Conservation (phyloP, 371 early-diverging fungal species). For the Funneliformis caledonium region DNA sequence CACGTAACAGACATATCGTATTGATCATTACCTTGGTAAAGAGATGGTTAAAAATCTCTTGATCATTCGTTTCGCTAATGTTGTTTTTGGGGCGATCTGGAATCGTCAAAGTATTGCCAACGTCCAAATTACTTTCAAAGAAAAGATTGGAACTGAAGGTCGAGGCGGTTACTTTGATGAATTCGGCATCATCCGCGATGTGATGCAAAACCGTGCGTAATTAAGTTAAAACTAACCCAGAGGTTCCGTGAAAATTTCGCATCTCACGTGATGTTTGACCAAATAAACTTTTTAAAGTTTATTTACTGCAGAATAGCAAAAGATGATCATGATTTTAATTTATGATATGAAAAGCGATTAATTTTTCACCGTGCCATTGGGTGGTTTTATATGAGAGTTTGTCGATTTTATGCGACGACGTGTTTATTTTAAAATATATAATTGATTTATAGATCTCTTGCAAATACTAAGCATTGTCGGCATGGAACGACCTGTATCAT, state of each 20-base stretch:
- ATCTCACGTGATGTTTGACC: too few relatives aligned
- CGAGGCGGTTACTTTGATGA: slow-evolving; percentile 99
- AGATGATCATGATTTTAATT: neutral
- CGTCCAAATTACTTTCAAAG: slow-evolving; percentile 99
- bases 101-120: slow-evolving; percentile 87
- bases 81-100: slow-evolving; percentile 93
- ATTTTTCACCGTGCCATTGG: neutral
- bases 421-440: neutral
- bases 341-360: too few relatives aligned
- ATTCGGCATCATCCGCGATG: slow-evolving; percentile 99
- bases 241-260: too few relatives aligned
- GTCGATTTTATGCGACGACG: neutral
- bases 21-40: slow-evolving; percentile 98
- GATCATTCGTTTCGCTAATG: slow-evolving; percentile 93
- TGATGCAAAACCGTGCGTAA: slow-evolving; percentile 95
- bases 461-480: slow-evolving; percentile 92
- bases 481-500: slow-evolving; percentile 90
- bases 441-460: slow-evolving; percentile 67
- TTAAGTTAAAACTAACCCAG: neutral
- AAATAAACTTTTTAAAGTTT: too few relatives aligned
- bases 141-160: slow-evolving; percentile 97
- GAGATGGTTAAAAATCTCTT: slow-evolving; percentile 99
- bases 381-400: neutral
- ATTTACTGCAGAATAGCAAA: neutral
- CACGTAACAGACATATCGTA: slow-evolving; percentile 83